A percentile compares a stretch with the other conserved stretches of the same genome.
phyloP scores from a whole-genome alignment of 2,329 filamentous ascomycete genomes.

The Falciphora oryzae region DNA sequence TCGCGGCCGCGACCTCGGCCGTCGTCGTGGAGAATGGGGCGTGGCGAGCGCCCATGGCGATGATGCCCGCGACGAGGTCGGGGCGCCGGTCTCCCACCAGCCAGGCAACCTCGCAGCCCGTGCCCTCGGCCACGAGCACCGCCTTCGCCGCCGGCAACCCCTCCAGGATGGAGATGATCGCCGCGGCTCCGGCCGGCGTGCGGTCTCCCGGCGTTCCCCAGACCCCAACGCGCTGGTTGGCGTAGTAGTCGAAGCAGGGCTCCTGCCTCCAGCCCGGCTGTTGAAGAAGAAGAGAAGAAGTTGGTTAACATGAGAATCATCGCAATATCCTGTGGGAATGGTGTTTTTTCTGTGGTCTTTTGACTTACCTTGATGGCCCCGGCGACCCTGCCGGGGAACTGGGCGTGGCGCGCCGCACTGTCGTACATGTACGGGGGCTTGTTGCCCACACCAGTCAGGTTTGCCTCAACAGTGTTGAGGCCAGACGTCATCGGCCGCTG shows the following conservation, averaged over 20 bases:
- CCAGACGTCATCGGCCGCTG: not conserved
- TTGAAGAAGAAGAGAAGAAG: not conserved
- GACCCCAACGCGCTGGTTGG: not conserved
- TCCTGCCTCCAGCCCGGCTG: not conserved
- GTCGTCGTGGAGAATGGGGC: conserved; percentile 36
- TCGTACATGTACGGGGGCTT: not conserved
- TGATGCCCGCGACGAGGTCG: conserved; percentile 38
- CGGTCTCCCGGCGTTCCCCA: not conserved
- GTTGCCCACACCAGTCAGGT: conserved; percentile 1
- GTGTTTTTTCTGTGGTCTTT: too few relatives aligned
- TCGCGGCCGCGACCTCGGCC: not conserved
- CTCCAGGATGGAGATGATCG: conserved; percentile 13
- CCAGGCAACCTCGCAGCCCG: conserved; percentile 40
- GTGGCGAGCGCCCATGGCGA: conserved; percentile 47
- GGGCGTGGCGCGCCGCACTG: not conserved
- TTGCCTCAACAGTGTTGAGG: not conserved
- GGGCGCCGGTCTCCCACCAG: conserved; percentile 43
- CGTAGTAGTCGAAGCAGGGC: not conserved
- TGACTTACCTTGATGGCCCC: not conserved
- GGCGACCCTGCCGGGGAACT: not conserved
- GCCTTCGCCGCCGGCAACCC: conserved; percentile 15
- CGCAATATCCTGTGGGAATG: not conserved
- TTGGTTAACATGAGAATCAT: not conserved
- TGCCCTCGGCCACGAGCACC: conserved; percentile 44
- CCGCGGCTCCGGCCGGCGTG: conserved; percentile 11